Base-by-base conservation (phyloP, 306 rosid species). In the Pterocarpus macrocarpus region DNA sequence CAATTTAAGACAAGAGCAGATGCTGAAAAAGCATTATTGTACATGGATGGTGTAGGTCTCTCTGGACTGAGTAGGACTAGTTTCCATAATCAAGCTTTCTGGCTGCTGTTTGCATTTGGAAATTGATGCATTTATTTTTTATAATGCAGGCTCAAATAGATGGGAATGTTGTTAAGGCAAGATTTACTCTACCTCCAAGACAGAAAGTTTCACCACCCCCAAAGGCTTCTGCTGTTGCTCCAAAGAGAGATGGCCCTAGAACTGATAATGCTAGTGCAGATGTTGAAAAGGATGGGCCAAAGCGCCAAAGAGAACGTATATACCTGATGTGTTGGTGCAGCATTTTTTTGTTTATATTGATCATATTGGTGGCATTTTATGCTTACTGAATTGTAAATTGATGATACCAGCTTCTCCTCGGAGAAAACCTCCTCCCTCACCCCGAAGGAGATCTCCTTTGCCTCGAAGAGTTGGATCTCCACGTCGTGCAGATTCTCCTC, bases 11-110 rank as follows among this genome's bases (percentile, higher is more conserved):
- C 89, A 30, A 94, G 98, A 84, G 92, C 85, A 47, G 94, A 88
- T 82, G 98, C 99, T 49, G 99, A 96, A 84, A 92, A 96, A 38
- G 99, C 99, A 43, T 94, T 86, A 36, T 61, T 89, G 71, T 83
- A 65, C 80, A 96, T 96, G 98, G 97, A 96, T 84, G 97, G 99
- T 53, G 99, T 96, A 96, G 75, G 98, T 86, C 77, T 82, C 84
- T 44, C 36, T 44, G 30, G 56, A 77, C 75, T 49, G 65, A 11
- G 35, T 76, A 61, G 63, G 44, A 70, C 65, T 71, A 10, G 22
- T 80, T 75, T 80, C 36, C 53, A 2, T 75, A 55, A 32, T 69
- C 38, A 76, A 72, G 61, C 64, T n/a, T 81, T 43, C 38, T 59
- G 36, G 62, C n/a, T 65, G 45, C 30, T 41, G 61, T 15, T 13